Percentiles rank a stretch among this genome's conserved stretches.
phyloP scores from a whole-genome alignment of 345 rosid species.

The Hibiscus syriacus region DNA sequence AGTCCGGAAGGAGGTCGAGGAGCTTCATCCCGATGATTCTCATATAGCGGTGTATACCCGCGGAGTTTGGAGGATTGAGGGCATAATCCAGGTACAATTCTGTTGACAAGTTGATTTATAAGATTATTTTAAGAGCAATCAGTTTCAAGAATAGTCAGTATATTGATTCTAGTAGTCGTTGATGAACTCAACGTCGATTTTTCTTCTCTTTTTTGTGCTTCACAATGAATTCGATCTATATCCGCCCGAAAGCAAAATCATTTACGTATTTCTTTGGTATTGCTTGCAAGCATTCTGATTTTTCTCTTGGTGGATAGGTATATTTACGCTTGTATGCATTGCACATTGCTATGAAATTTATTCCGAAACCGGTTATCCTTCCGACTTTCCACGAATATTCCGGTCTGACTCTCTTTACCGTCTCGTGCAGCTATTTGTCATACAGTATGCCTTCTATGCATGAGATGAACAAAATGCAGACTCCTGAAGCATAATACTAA shows the following conservation, averaged over 20 bases:
- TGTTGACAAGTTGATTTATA: neutral
- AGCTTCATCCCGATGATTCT: constrained; percentile 92
- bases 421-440: constrained; percentile 20
- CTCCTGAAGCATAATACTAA: constrained; percentile 12
- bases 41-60: constrained; percentile 69
- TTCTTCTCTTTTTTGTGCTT: neutral
- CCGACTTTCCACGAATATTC: no score
- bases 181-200: neutral
- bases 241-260: constrained; percentile 1
- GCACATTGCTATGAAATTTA: constrained; percentile 8
- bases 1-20: constrained; percentile 89
- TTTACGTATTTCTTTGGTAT: neutral
- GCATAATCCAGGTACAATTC: constrained; percentile 78
- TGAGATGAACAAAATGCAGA: constrained; percentile 24
- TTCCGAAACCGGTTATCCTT: constrained; percentile 17
- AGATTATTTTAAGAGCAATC: neutral
- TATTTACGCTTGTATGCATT: no score
- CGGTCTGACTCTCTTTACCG: no score
- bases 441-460: constrained; percentile 24
- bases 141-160: neutral
- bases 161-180: neutral
- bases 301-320: constrained; percentile 11
- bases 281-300: neutral
- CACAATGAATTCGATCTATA: neutral
- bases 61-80: constrained; percentile 98